A percentile compares a stretch with the other conserved stretches of the same genome.
These are phyloP conservation scores for Ogataea wickerhamii DNA, from an alignment of 805 yeast species.

Conservation along the genomic window DNA sequence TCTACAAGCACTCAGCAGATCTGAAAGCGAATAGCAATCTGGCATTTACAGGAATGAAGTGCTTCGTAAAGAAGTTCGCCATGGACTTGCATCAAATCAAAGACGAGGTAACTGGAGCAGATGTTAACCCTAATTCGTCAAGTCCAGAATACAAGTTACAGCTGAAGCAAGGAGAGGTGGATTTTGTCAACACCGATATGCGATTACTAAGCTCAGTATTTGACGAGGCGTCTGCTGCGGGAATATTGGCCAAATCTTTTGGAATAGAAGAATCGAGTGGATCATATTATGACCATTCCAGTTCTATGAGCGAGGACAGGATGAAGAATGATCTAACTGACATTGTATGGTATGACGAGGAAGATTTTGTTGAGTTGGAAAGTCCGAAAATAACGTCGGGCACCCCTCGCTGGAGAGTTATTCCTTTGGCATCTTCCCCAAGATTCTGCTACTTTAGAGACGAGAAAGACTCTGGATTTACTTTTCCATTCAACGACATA, in stretches of 20 bases:
- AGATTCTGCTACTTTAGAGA: constrained; percentile 60
- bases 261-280: constrained; percentile 25
- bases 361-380: constrained; percentile 74
- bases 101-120: constrained; percentile 1
- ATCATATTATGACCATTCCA: constrained; percentile 19
- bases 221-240: constrained; percentile 49
- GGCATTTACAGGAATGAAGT: constrained; percentile 70
- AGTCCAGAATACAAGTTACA: constrained; percentile 49
- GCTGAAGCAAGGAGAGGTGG: constrained; percentile 68
- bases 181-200: constrained; percentile 64
- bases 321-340: constrained; percentile 12
- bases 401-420: constrained; percentile 41
- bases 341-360: constrained; percentile 62
- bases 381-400: constrained; percentile 37
- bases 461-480: constrained; percentile 38
- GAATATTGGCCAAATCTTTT: constrained; percentile 34
- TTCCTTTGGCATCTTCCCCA: constrained; percentile 54
- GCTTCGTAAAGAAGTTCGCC: constrained; percentile 48
- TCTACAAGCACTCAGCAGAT: constrained; percentile 48
- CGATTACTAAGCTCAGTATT: constrained; percentile 63
- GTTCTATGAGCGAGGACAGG: constrained; percentile 12
- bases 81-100: constrained; percentile 61
- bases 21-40: constrained; percentile 40
- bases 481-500: constrained; percentile 53
- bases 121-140: constrained; percentile 38